Percentiles rank a stretch among this genome's conserved stretches.
Evolutionary conservation across 306 rosid genomes (phyloP).

Genomic region (Delonix regia): DNA sequence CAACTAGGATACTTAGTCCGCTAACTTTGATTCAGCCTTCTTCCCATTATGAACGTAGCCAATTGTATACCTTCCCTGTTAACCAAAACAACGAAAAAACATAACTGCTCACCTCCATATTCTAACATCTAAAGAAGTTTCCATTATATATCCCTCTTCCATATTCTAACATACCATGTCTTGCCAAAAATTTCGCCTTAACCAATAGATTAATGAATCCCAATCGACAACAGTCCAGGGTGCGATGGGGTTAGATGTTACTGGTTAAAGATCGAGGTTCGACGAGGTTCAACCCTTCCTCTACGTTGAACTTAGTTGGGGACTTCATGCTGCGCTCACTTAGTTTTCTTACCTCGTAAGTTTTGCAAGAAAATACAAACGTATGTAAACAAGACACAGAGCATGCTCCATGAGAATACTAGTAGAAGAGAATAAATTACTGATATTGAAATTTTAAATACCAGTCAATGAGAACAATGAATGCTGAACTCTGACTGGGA

Average conservation of each 20-base stretch:
- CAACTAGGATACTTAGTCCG: background rate
- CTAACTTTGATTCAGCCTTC: background rate
- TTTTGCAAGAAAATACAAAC: background rate
- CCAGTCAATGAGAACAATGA: constrained; percentile 27
- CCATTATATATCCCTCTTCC: too few relatives aligned
- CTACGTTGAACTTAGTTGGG: background rate
- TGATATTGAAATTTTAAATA: constrained; percentile 22
- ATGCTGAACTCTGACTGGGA: constrained; percentile 32
- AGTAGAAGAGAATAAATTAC: background rate
- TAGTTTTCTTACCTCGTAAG: background rate
- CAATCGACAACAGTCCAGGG: background rate
- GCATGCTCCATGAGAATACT: background rate
- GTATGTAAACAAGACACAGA: background rate
- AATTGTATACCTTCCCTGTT: background rate
- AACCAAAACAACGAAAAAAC: background rate
- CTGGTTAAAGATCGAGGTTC: background rate
- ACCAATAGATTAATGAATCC: background rate
- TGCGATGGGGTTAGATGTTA: background rate
- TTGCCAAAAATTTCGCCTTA: background rate
- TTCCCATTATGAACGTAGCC: background rate
- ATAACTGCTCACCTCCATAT: too few relatives aligned
- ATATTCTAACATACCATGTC: background rate
- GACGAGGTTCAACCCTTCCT: background rate
- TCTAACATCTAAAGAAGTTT: too few relatives aligned
- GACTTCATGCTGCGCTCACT: background rate